Base-by-base conservation (phyloP, 2,329 filamentous ascomycete species). In the Metarhizium sp. region DNA sequence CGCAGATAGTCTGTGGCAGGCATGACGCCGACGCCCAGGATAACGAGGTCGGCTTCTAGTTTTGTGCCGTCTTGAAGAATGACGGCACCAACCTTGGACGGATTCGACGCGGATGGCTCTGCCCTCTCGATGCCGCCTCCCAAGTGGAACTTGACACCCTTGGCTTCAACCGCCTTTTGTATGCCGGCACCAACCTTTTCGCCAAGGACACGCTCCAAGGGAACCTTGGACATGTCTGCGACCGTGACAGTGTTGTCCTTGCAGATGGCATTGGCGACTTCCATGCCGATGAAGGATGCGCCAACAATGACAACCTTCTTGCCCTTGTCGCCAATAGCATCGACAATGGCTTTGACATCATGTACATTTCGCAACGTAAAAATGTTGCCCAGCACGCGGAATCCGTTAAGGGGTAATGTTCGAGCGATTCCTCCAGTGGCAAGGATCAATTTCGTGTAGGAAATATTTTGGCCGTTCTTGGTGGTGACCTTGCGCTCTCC, bases 271-370 rank as follows among this genome's bases (percentile, higher is more conserved):
- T 92, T 94, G 58, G 88, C 92, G n/a, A 95, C 82, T 71, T 99
- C 94, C 88, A 99, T 95, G 45, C 94, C 94, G 66, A 99, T 99
- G 71, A 99, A 99, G 0, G 90, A 95, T 57, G 88, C 92, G 45
- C 94, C 94, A 54, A 99, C 78, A 14, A 99, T 79, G 50, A 96
- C 90, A 61, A 99, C 84, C 71, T 96, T 96, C 79, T 96, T 96
- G 57, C 84, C 84, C 66, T 88, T 84, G 50, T 89, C 82, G 34
- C 90, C 90, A 50, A 95, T 88, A 6, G 90, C 90, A 1, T 76
- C 78, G 30, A 90, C 78, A 61, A 99, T 96, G 57, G 78, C 79
- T 68, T 92, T 83, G 0, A 86, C 82, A 66, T 97, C 86, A 46
- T 85, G 79, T n/a, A 95, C 77, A 11, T 78, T 85, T 54, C 94